Conservation (phyloP, 139 green algal genomes). For the Pseudopediastrum boryanum region DNA sequence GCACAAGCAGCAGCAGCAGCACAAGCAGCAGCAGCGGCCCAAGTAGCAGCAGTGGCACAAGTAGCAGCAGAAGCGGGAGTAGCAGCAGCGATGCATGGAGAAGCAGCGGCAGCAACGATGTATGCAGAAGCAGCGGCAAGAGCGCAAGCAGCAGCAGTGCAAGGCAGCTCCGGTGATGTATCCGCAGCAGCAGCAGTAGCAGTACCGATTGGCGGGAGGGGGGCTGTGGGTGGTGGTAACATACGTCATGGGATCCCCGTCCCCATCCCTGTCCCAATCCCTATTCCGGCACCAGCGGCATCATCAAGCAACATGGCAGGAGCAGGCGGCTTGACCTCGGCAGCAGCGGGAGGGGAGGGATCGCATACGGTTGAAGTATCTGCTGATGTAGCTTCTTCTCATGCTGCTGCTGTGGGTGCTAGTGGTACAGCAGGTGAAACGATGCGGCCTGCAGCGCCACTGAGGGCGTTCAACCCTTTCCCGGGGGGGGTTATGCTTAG, state of each 20-base stretch:
- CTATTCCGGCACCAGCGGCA: no score
- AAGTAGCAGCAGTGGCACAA: neutral
- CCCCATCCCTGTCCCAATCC: no score
- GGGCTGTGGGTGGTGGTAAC: neutral
- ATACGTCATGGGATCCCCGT: neutral
- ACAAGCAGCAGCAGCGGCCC: neutral
- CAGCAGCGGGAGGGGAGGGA: no score
- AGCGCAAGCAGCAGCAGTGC: neutral
- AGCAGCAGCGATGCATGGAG: neutral
- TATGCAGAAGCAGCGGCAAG: neutral
- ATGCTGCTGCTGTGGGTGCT: no score
- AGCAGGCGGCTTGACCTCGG: no score
- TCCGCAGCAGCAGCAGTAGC: neutral
- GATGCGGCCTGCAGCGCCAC: no score
- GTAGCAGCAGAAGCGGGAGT: neutral
- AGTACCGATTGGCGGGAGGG: neutral
- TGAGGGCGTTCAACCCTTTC: no score
- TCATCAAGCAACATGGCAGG: no score
- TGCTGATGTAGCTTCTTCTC: no score
- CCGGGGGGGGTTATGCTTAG: no score
- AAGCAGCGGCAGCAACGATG: neutral
- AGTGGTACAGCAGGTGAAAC: no score
- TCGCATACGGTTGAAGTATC: no score
- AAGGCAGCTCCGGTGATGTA: neutral
- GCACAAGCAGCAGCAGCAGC: neutral